Percentiles rank a stretch among this genome's conserved stretches.
These are phyloP conservation scores for Naegleria fowleri DNA, from an alignment of 208 protist species.

Conservation along the genomic window DNA sequence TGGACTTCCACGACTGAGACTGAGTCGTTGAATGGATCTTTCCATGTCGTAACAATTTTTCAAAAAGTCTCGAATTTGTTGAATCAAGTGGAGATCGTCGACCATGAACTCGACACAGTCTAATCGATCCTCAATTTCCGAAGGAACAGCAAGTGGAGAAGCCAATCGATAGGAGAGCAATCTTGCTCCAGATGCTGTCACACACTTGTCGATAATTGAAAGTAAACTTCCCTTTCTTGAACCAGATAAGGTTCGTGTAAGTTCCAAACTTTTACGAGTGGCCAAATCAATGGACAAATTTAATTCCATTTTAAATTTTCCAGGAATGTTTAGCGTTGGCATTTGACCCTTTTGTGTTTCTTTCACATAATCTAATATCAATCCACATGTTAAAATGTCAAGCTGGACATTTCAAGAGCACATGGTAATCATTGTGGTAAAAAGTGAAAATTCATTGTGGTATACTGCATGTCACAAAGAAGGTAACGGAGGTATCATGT, in stretches of 20 bases:
- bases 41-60: neutral
- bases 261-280: slow-evolving; percentile 34
- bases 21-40: slow-evolving; percentile 12
- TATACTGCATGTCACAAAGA: too few relatives aligned
- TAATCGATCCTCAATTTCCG: slow-evolving; percentile 10
- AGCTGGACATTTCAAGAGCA: neutral
- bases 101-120: neutral
- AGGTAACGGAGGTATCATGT: neutral
- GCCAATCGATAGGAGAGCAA: slow-evolving; percentile 34
- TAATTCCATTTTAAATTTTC: neutral
- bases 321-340: neutral
- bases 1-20: neutral
- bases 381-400: slow-evolving; percentile 20
- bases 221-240: slow-evolving; percentile 35
- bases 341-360: slow-evolving; percentile 38
- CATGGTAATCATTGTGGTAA: neutral
- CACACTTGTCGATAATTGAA: slow-evolving; percentile 37
- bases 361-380: slow-evolving; percentile 30
- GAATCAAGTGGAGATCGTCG: neutral
- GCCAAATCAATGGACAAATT: slow-evolving; percentile 21
- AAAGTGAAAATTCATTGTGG: too few relatives aligned
- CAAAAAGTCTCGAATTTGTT: neutral
- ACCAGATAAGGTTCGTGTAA: slow-evolving; percentile 24
- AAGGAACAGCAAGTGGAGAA: neutral
- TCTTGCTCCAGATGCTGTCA: slow-evolving; percentile 36